These are phyloP conservation scores for Tetragonia tetragonoides DNA, from an alignment of 148 eudicot species.

Conservation along the genomic window DNA sequence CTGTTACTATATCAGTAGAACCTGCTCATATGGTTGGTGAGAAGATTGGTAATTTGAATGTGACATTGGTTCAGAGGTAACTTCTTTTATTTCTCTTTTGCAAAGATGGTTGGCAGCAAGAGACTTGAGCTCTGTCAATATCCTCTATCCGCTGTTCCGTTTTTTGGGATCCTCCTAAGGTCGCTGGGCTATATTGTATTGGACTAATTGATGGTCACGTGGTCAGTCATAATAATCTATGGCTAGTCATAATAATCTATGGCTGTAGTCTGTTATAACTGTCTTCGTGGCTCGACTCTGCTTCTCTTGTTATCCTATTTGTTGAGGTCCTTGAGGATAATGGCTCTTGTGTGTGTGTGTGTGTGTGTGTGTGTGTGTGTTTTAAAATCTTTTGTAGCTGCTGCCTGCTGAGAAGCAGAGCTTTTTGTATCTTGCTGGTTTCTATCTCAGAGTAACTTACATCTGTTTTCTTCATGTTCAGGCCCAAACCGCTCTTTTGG, in stretches of 20 bases:
- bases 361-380: too few relatives aligned
- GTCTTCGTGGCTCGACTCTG: background rate
- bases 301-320: background rate
- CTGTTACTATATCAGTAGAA: too few relatives aligned
- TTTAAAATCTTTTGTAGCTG: background rate
- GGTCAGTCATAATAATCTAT: background rate
- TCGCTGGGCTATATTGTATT: background rate
- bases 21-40: too few relatives aligned
- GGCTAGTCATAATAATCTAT: background rate
- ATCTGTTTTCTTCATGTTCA: slow-evolving; percentile 28
- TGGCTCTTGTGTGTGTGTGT: slow-evolving; percentile 10
- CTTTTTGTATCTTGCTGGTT: slow-evolving; percentile 1
- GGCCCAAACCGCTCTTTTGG: slow-evolving; percentile 95
- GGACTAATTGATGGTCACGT: background rate
- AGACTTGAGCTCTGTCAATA: background rate
- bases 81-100: too few relatives aligned
- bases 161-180: background rate
- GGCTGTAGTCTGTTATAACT: background rate
- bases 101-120: too few relatives aligned
- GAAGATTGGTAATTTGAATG: too few relatives aligned
- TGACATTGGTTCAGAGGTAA: too few relatives aligned
- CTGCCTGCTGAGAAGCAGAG: background rate
- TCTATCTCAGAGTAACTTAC: background rate
- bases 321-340: background rate
- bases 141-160: background rate